Evolutionary conservation across 352 stramenopile species (phyloP).

Genomic region (Phytopythium boreale): DNA sequence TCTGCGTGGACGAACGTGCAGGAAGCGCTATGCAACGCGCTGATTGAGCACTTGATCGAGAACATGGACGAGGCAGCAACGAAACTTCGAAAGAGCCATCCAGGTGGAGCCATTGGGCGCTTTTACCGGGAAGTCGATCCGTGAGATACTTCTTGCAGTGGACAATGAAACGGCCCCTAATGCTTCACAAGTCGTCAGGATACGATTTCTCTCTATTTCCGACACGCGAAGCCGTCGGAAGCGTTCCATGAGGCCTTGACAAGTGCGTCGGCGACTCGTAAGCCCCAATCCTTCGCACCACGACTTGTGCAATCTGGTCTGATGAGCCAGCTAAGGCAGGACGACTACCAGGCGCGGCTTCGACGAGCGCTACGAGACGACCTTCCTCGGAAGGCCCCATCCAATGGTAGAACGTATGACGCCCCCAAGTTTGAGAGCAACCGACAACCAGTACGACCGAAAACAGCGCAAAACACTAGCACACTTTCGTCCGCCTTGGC

Average conservation of each 20-base stretch:
- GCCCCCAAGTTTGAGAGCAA: neutral
- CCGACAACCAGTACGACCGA: neutral
- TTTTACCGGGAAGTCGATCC: neutral
- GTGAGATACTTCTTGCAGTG: neutral
- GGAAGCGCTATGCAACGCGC: constrained; percentile 73
- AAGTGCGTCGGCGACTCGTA: neutral
- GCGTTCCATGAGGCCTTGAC: neutral
- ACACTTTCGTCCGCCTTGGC: neutral
- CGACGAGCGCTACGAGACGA: neutral
- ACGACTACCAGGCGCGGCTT: constrained; percentile 1
- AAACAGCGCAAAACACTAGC: neutral
- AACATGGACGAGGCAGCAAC: constrained; percentile 21
- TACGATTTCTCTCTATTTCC: neutral
- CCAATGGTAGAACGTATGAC: neutral
- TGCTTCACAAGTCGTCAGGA: neutral
- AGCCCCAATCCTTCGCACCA: neutral
- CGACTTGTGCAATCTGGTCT: neutral
- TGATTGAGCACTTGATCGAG: constrained; percentile 60
- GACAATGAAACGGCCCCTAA: neutral
- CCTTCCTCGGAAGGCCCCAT: neutral
- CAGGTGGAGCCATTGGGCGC: constrained; percentile 60
- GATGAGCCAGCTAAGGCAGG: neutral
- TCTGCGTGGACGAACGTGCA: constrained; percentile 12
- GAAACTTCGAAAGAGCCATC: constrained; percentile 57
- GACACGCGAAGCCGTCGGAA: neutral